Conservation (phyloP, 78 protist genomes). For the Capsaspora owczarzaki region DNA sequence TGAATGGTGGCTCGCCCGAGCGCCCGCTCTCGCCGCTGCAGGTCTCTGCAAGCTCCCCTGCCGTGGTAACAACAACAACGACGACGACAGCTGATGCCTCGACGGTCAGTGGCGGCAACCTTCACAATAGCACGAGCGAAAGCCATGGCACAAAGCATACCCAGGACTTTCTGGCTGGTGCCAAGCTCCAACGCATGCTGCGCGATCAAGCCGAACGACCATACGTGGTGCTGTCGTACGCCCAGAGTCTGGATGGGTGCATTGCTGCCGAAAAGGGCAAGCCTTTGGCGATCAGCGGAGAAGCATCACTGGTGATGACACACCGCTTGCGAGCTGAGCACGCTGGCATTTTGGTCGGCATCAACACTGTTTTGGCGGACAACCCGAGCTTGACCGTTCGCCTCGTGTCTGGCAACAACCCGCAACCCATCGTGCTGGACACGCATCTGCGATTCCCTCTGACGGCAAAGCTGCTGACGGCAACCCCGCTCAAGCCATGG, state of each 20-base stretch:
- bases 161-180: too few species aligned
- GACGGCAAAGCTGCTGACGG: neutral
- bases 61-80: too few species aligned
- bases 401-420: conserved; percentile 7
- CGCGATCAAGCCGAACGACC: conserved; percentile 20
- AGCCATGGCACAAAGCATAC: too few species aligned
- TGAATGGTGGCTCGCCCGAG: too few species aligned
- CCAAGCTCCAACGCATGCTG: too few species aligned
- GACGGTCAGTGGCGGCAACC: too few species aligned
- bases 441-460: conserved; percentile 24
- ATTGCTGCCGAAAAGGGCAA: conserved; percentile 2
- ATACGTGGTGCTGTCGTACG: conserved; percentile 32
- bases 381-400: conserved; percentile 24
- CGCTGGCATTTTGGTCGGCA: conserved; percentile 29
- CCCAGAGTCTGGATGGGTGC: conserved; percentile 35
- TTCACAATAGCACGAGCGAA: too few species aligned
- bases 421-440: conserved; percentile 34
- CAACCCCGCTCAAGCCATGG: neutral
- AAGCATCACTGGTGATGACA: conserved; percentile 19
- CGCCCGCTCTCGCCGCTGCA: too few species aligned
- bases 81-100: too few species aligned
- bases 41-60: too few species aligned
- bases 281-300: conserved; percentile 20
- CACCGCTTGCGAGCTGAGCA: conserved; percentile 29
- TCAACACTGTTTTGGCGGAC: conserved; percentile 24